Conservation (phyloP, 2,329 filamentous ascomycete species). For the Amylocarpus encephaloides region DNA sequence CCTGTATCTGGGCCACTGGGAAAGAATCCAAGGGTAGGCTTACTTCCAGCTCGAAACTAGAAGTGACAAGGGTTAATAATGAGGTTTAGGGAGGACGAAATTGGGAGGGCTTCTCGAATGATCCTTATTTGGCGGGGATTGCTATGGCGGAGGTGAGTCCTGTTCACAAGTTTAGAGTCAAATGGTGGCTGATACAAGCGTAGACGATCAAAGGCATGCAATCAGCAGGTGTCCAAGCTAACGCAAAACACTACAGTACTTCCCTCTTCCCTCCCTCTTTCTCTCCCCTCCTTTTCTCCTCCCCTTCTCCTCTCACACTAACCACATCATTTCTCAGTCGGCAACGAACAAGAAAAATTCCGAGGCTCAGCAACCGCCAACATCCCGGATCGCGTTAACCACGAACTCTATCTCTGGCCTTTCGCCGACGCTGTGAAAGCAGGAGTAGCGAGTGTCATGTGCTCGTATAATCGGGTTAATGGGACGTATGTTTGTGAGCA, state of each 20-base stretch:
- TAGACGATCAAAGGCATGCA: conserved; percentile 56
- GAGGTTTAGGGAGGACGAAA: conserved; percentile 67
- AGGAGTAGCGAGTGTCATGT: conserved; percentile 63
- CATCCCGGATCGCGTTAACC: conserved; percentile 58
- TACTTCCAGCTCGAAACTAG: no score
- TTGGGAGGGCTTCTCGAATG: conserved; percentile 77
- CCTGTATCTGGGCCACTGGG: conserved; percentile 72
- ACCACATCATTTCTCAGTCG: conserved; percentile 36
- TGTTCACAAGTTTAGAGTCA: neutral
- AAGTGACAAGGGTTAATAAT: conserved; percentile 34
- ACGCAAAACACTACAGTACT: conserved; percentile 49
- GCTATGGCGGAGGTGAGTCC: conserved; percentile 44
- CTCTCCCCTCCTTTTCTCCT: no score
- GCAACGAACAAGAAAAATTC: conserved; percentile 63
- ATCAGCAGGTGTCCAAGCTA: conserved; percentile 43
- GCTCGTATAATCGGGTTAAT: conserved; percentile 67
- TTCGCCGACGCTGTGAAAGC: conserved; percentile 63
- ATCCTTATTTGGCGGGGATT: conserved; percentile 67
- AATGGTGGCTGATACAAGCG: conserved; percentile 9
- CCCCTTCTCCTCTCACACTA: no score
- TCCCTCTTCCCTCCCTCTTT: neutral
- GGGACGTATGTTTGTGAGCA: conserved; percentile 63
- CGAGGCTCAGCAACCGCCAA: conserved; percentile 49
- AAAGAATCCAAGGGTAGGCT: conserved; percentile 47
- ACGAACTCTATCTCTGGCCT: conserved; percentile 48